Percentiles rank a stretch among this genome's conserved stretches.
Conservation (phyloP, 306 rosid genomes). For the Pyrus betulifolia region DNA sequence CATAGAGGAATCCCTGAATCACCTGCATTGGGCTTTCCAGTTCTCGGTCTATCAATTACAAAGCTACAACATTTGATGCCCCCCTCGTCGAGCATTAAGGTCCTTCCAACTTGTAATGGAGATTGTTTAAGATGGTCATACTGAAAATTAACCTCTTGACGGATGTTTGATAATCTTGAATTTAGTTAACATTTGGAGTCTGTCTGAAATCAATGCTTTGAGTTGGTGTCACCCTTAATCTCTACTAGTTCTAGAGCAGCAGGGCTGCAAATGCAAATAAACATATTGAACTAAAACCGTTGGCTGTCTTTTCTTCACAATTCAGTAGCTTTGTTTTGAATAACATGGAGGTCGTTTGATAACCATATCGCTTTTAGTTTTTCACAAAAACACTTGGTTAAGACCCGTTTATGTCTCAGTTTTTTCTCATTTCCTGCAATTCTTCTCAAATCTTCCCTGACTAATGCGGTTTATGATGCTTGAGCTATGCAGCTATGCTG, state of each 20-base stretch:
- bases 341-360: neutral
- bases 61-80: neutral
- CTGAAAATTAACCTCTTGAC: neutral
- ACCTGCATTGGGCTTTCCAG: neutral
- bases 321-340: neutral
- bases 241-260: neutral
- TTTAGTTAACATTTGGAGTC: neutral
- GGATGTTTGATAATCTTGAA: neutral
- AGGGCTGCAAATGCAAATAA: neutral
- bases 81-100: neutral
- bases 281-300: neutral
- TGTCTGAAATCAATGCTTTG: neutral
- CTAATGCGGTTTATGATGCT: neutral
- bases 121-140: neutral
- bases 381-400: too few relatives aligned
- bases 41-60: neutral
- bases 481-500: conserved; percentile 61
- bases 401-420: neutral
- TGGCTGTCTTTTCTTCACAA: neutral
- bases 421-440: neutral
- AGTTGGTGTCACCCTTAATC: neutral
- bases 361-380: neutral
- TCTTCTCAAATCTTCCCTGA: neutral
- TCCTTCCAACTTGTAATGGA: neutral
- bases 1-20: neutral